These are phyloP conservation scores for Cyberlindnera sargentensis DNA, from an alignment of 805 yeast genomes.

Conservation along the genomic window DNA sequence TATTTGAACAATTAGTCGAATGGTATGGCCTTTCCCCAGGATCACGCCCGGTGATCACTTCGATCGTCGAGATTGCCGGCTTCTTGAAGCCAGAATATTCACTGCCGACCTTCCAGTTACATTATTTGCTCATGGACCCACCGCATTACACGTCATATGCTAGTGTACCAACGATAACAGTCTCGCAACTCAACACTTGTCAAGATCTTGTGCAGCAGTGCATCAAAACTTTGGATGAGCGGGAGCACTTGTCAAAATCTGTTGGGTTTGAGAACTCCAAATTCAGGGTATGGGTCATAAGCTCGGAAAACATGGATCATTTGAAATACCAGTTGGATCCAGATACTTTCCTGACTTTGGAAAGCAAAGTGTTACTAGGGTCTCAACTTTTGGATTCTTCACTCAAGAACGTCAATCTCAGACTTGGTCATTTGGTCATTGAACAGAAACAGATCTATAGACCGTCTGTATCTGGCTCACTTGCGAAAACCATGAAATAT, in stretches of 20 bases:
- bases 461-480: too few relatives aligned
- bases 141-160: conserved; percentile 12
- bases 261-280: conserved; percentile 5
- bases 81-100: conserved; percentile 27
- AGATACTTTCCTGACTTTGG: conserved; percentile 22
- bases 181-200: conserved; percentile 28
- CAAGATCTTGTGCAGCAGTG: conserved; percentile 11
- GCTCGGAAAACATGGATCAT: conserved; percentile 7
- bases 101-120: conserved; percentile 30
- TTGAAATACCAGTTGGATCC: conserved; percentile 22
- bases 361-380: conserved; percentile 19
- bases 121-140: conserved; percentile 22
- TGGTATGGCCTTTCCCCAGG: conserved; percentile 49
- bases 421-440: conserved; percentile 26
- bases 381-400: conserved; percentile 11
- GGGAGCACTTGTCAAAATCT: conserved; percentile 7
- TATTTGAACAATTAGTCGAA: conserved; percentile 36
- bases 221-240: conserved; percentile 11
- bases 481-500: conserved; percentile 17
- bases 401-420: conserved; percentile 19
- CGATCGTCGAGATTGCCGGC: conserved; percentile 25
- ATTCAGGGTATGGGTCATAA: conserved; percentile 19
- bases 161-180: conserved; percentile 23
- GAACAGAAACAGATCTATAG: conserved; percentile 19
- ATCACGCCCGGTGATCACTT: conserved; percentile 32